phyloP scores from a whole-genome alignment of 768 basidiomycete species.

The Mrakia frigida region DNA sequence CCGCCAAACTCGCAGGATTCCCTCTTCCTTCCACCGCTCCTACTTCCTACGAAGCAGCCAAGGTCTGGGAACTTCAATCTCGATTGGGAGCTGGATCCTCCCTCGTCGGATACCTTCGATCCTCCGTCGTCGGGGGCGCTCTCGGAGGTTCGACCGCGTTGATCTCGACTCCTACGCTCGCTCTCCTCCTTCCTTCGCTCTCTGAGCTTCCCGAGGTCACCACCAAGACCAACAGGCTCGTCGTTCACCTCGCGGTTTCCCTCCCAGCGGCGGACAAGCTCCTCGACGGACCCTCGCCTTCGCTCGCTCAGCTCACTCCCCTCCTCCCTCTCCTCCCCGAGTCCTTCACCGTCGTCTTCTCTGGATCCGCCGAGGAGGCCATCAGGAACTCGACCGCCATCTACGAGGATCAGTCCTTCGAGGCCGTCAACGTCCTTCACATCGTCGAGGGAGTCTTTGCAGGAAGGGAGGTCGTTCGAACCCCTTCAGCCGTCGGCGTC shows the following conservation, averaged over 20 bases:
- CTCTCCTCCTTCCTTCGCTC: constrained; percentile 74
- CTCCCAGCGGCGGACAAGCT: constrained; percentile 20
- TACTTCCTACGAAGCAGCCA: constrained; percentile 24
- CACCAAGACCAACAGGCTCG: constrained; percentile 57
- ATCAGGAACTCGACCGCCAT: constrained; percentile 69
- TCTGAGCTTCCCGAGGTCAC: constrained; percentile 62
- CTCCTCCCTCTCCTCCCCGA: constrained; percentile 58
- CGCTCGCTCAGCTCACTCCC: constrained; percentile 58
- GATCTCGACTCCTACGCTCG: constrained; percentile 76
- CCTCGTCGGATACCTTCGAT: constrained; percentile 56
- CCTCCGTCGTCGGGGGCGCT: constrained; percentile 6
- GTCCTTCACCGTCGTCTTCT: constrained; percentile 67
- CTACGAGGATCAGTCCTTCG: constrained; percentile 61
- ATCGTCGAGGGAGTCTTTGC: constrained; percentile 82
- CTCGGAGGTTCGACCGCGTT: constrained; percentile 44
- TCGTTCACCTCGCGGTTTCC: constrained; percentile 76
- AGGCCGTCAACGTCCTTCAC: constrained; percentile 60
- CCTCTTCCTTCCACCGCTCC: constrained; percentile 14
- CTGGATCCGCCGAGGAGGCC: constrained; percentile 76
- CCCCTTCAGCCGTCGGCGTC: constrained; percentile 46
- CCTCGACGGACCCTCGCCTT: constrained; percentile 38
- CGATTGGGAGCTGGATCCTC: constrained; percentile 76
- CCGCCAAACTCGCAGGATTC: constrained; percentile 32
- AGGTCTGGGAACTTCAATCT: constrained; percentile 67
- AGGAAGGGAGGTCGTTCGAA: constrained; percentile 62